Base-by-base conservation (phyloP, 2,329 filamentous ascomycete species). In the Colletotrichum gigasporum region DNA sequence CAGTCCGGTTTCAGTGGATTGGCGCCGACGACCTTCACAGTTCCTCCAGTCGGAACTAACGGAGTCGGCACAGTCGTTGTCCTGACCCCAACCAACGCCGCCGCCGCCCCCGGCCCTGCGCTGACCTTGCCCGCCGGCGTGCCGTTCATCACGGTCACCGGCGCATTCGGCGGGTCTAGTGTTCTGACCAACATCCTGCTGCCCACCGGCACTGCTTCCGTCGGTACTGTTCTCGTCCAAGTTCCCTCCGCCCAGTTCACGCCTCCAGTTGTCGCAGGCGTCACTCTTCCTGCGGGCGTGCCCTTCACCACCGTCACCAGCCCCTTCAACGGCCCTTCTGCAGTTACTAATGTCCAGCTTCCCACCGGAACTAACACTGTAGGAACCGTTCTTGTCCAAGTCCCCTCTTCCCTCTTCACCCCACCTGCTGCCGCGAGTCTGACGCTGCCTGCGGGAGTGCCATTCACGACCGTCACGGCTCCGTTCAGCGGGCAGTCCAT, bases 61-160 rank as follows among this genome's bases (percentile, higher is more conserved):
- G 11, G 10, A 5, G 20, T 16, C 30, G 63, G 35, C 5, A 65
- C 63, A 3, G 63, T 65, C 37, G 52, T 65, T 12, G 37, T 65
- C 18, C 24, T 65, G 4, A 52, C 50, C 18, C 63, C 63, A 30
- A 65, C 63, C 53, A 63, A 62, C 48, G 26, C 48, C 44, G 62
- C 14, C 32, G 28, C 34, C 14, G 44, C 32, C 7, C 14, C 30
- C 30, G 53, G 41, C 9, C 28, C 56, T 14, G 18, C 52, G 18
- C 20, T 20, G 35, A 35, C 35, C 3, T 22, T 58, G 34, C 59
- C 59, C 9, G 3, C 59, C 11, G 59, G 59, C 7, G 53, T 63
- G 35, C 53, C 52, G 4, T 62, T 62, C 52, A 22, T 32, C 3
- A 62, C 59, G 20, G 35, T 62, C 11, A 56, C 52, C 3, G 18